phyloP scores from a whole-genome alignment of 2,329 filamentous ascomycete genomes.

The Fusarium lateritium region DNA sequence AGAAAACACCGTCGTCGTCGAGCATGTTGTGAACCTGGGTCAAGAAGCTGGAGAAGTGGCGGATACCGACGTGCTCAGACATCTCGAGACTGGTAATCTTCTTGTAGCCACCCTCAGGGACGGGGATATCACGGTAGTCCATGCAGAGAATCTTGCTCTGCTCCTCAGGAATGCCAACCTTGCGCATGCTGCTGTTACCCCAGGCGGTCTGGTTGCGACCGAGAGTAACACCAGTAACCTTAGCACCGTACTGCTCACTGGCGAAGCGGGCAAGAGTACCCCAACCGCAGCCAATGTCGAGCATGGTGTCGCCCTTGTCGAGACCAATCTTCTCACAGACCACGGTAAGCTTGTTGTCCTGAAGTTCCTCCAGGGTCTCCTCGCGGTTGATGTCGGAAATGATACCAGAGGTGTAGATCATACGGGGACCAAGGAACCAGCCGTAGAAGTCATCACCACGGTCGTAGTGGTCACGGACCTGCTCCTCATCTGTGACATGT shows the following conservation, averaged over 20 bases:
- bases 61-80: conserved; percentile 98
- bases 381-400: conserved; percentile 90
- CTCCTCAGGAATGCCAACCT: conserved; percentile 84
- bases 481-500: conserved; percentile 79
- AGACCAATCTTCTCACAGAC: conserved; percentile 97
- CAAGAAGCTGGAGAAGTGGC: conserved; percentile 85
- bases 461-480: conserved; percentile 98
- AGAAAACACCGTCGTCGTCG: conserved; percentile 95
- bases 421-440: conserved; percentile 98
- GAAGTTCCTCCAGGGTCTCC: conserved; percentile 92
- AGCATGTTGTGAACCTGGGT: conserved; percentile 95
- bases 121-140: conserved; percentile 96
- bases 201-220: conserved; percentile 97
- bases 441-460: conserved; percentile 98
- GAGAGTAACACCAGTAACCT: conserved; percentile 91
- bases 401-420: conserved; percentile 98
- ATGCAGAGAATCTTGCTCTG: conserved; percentile 95
- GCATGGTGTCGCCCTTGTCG: conserved; percentile 83
- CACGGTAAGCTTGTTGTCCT: conserved; percentile 96
- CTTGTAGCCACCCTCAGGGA: conserved; percentile 79
- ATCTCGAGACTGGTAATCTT: conserved; percentile 99
- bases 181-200: conserved; percentile 92
- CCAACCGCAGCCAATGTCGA: conserved; percentile 98
- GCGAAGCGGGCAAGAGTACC: conserved; percentile 95
- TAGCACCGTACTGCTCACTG: conserved; percentile 89